Evolutionary conservation across 2,329 filamentous ascomycete genomes (phyloP).

Genomic region (Alternaria solani): DNA sequence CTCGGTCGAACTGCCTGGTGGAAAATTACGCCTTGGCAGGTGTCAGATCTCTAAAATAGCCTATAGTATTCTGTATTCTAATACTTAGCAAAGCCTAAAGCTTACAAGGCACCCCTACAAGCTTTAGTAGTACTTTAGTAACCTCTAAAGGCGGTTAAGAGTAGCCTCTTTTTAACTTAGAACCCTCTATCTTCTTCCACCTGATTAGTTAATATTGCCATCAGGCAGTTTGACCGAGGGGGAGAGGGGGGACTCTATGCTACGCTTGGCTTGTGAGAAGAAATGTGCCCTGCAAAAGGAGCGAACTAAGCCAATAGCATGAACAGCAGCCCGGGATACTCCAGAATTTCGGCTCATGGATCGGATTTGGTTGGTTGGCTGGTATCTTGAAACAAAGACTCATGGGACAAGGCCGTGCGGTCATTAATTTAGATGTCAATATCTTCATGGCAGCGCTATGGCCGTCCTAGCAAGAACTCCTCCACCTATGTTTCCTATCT

Average conservation of each 20-base stretch:
- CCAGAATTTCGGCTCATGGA: not conserved
- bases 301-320: constrained; percentile 1
- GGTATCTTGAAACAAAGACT: constrained; percentile 28
- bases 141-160: no score
- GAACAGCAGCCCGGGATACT: not conserved
- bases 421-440: constrained; percentile 37
- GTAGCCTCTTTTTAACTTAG: no score
- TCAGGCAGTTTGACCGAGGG: no score
- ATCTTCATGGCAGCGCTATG: constrained; percentile 19
- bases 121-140: no score
- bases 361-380: constrained; percentile 21
- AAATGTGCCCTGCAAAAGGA: constrained; percentile 2
- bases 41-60: no score
- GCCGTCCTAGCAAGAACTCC: constrained; percentile 15
- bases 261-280: constrained; percentile 23
- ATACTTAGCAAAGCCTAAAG: no score
- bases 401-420: constrained; percentile 24
- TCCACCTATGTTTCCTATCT: constrained; percentile 12
- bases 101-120: no score
- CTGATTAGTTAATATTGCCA: no score
- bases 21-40: no score
- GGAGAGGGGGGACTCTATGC: constrained; percentile 1
- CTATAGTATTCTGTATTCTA: no score
- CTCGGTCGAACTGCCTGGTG: no score
- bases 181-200: no score